A percentile compares a stretch with the other conserved stretches of the same genome.
Conservation (phyloP, 129 eudicot genomes). For the Tagetes erecta region DNA sequence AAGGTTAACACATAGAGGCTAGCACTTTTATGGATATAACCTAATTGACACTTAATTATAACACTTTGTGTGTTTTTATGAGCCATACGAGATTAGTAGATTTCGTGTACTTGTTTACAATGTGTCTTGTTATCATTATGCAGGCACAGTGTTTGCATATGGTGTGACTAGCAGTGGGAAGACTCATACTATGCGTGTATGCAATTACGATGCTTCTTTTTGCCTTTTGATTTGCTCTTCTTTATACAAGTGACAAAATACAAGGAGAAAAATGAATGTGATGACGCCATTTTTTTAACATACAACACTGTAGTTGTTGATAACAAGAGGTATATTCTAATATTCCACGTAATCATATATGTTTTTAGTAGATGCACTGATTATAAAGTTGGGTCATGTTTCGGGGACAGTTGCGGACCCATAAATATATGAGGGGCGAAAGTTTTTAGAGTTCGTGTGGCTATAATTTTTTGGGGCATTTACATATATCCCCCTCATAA, state of each 20-base stretch:
- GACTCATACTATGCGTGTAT: conserved; percentile 99
- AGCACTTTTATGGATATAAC: not conserved
- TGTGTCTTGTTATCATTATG: conserved; percentile 27
- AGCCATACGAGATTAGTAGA: not conserved
- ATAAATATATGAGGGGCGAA: too few species aligned
- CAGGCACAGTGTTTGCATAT: conserved; percentile 93
- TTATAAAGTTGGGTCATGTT: conserved; percentile 4
- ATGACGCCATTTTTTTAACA: not conserved
- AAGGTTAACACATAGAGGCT: conserved; percentile 19
- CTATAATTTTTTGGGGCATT: too few species aligned
- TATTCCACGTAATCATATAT: conserved; percentile 1
- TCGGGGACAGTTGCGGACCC: too few species aligned
- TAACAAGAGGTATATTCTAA: conserved; percentile 65
- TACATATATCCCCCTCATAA: too few species aligned
- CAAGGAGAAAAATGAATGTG: conserved; percentile 1
- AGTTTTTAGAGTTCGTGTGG: too few species aligned
- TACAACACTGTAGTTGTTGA: conserved; percentile 10
- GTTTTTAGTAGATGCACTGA: conserved; percentile 1
- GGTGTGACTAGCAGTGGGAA: conserved; percentile 98
- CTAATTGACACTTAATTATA: not conserved
- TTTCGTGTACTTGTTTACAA: conserved; percentile 11
- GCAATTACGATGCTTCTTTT: conserved; percentile 22
- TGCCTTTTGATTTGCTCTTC: conserved; percentile 14
- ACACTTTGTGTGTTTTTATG: conserved; percentile 12
- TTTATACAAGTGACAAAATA: not conserved